Conservation (phyloP, 2,329 filamentous ascomycete genomes). For the Neonectria magnoliae region DNA sequence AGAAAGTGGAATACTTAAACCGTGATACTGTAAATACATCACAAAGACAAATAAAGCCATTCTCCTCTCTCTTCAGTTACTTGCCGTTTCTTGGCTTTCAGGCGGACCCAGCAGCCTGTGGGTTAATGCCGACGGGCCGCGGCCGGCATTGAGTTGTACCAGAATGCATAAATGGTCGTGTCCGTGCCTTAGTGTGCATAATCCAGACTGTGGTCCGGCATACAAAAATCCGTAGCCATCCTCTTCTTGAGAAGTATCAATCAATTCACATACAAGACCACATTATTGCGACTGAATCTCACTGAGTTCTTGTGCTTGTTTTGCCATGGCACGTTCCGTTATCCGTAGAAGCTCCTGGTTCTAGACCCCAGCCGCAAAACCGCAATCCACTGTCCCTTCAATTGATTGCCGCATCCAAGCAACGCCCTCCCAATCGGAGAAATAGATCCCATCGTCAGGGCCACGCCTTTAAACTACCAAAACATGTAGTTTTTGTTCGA, state of each 20-base stretch:
- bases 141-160: slow-evolving; percentile 52
- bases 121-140: slow-evolving; percentile 44
- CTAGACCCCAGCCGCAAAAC: background rate
- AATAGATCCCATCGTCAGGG: background rate
- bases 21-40: too few relatives aligned
- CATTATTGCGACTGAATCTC: background rate
- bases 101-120: slow-evolving; percentile 23
- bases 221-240: too few relatives aligned
- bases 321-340: background rate
- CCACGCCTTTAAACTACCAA: slow-evolving; percentile 31
- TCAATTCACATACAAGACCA: background rate
- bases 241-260: too few relatives aligned
- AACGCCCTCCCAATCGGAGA: background rate
- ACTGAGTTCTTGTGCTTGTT: background rate
- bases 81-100: too few relatives aligned
- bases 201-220: too few relatives aligned
- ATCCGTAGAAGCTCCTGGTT: background rate
- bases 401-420: background rate
- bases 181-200: too few relatives aligned
- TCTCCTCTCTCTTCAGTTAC: too few relatives aligned
- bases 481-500: slow-evolving; percentile 17
- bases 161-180: slow-evolving; percentile 6
- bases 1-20: too few relatives aligned
- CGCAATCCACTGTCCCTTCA: background rate
- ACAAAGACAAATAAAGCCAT: too few relatives aligned